Conservation (phyloP, 192 early-diverging fungal genomes). For the Gorgonomyces haynaldii region DNA sequence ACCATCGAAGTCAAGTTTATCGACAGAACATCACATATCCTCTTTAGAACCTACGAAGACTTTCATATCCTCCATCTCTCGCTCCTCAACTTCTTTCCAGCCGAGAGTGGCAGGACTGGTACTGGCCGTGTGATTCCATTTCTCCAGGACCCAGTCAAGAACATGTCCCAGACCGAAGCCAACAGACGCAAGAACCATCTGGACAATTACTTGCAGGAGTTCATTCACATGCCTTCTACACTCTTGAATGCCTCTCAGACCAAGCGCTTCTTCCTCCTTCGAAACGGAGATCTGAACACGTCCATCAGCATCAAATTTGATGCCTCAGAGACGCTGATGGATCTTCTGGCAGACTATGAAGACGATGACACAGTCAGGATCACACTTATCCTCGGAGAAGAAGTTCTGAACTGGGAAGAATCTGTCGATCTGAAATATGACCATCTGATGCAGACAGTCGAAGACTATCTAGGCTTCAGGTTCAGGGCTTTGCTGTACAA, state of each 20-base stretch:
- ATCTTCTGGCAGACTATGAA: conserved; percentile 3
- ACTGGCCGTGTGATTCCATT: conserved; percentile 4
- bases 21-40: not conserved
- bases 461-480: conserved; percentile 1
- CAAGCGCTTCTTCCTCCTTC: conserved; percentile 1
- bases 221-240: not conserved
- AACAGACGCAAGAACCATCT: not conserved
- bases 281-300: not conserved
- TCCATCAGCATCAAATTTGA: not conserved
- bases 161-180: not conserved
- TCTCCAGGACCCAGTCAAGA: not conserved
- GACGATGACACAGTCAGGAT: not conserved
- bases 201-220: not conserved
- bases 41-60: conserved; percentile 5
- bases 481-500: conserved; percentile 1
- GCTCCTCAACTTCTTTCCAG: conserved; percentile 1
- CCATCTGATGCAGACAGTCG: not conserved
- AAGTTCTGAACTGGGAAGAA: conserved; percentile 3
- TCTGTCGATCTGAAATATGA: not conserved
- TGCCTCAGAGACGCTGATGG: conserved; percentile 7
- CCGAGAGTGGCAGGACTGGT: conserved; percentile 5
- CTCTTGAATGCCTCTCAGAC: not conserved
- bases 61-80: conserved; percentile 1
- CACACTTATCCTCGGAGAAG: conserved; percentile 4
- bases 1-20: conserved; percentile 16